Evolutionary conservation across 2,329 filamentous ascomycete species (phyloP), one percentile per base, ranked within the genome.

Genomic region (Alternaria tenuissima): DNA sequence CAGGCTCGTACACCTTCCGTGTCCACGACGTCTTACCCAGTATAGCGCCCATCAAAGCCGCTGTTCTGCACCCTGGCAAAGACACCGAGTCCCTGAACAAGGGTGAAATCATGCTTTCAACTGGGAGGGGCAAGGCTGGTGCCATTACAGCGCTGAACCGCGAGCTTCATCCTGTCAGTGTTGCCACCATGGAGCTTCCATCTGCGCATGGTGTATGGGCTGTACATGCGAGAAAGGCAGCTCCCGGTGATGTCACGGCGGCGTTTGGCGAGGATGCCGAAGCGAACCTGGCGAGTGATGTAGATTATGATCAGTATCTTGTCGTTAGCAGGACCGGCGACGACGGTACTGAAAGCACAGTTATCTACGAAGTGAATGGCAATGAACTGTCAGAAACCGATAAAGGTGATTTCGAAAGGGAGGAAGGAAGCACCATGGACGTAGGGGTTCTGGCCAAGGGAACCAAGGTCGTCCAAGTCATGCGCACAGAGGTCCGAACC

Each of bases 371-470:
- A 41, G 82, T 94, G 39, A 91, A 89, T n/a, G 87, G 86, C 1
- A 88, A 88, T 30, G 88, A 88, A 3, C 88, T 96, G 59, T 89
- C 93, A 74, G 88, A 91, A 39, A 84, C 94, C 7, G 87, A 88
- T 36, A 92, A 90, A 39, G 93, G 93, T 0, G 95, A 99, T 72
- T 97, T 98, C 74, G 96, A 99, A 63, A 89, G 91, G 4, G 92
- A 92, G 46, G 92, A 94, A 63, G 95, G 94, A 26, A 87, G 90
- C 32, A 97, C 95, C 0, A 85, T 98, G 47, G 91, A 96, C 68
- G 91, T 95, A 18, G 92, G 92, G 16, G 91, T 90, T 0, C 87
- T 99, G 78, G 91, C 91, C n/a, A 87, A 87, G 52, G 88, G 91
- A 61, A 91, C 87, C 74, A 88, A 93, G 59, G 89, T 98, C 34